These are phyloP conservation scores for Rhizophagus sp. DNA, from an alignment of 192 early-diverging fungal species.

Conservation along the genomic window DNA sequence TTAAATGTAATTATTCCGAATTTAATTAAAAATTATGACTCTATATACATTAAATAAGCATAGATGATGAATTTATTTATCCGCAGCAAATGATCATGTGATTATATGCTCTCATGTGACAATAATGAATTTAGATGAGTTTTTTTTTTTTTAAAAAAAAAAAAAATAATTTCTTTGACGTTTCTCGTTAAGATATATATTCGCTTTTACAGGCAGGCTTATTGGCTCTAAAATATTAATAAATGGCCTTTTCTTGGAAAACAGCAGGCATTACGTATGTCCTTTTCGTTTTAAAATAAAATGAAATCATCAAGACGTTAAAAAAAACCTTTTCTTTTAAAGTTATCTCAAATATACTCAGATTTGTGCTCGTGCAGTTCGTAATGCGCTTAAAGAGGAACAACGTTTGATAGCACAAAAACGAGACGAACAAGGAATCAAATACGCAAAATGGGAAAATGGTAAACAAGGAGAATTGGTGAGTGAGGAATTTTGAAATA, in stretches of 20 bases:
- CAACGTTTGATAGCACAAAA: conserved; percentile 63
- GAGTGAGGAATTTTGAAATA: conserved; percentile 35
- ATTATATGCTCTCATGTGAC: no score
- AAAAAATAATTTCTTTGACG: neutral
- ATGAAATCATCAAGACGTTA: neutral
- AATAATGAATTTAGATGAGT: no score
- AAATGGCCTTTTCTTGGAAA: conserved; percentile 54
- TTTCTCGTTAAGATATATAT: no score
- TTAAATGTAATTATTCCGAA: neutral
- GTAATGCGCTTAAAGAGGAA: conserved; percentile 83
- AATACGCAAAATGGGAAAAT: conserved; percentile 74
- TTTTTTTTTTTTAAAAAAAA: neutral
- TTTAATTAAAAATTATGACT: no score
- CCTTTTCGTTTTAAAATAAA: neutral
- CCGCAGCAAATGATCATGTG: no score
- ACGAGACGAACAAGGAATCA: conserved; percentile 76
- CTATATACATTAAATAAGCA: no score
- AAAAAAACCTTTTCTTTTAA: no score
- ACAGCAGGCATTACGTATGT: conserved; percentile 50
- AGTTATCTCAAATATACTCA: conserved; percentile 87
- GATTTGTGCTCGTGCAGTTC: conserved; percentile 77
- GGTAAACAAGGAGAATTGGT: conserved; percentile 82
- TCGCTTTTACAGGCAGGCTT: no score
- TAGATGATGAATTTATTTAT: no score
- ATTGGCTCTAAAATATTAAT: neutral